phyloP scores from a whole-genome alignment of 176 grass and related monocot species.

The Chrysopogon serrulatus region DNA sequence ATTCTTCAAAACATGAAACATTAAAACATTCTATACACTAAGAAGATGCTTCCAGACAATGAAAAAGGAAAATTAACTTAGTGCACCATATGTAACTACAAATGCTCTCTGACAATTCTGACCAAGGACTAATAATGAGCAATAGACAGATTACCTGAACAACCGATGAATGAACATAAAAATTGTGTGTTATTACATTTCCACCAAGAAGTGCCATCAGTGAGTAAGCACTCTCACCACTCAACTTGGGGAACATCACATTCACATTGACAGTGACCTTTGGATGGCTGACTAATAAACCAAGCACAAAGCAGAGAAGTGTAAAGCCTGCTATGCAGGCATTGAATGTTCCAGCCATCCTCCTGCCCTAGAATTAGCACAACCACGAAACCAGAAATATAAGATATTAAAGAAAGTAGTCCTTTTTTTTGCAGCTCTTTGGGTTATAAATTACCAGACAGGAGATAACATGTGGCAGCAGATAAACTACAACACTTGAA shows the following conservation, averaged over 20 bases:
- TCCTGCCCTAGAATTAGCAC: slow-evolving; percentile 38
- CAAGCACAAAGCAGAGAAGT: slow-evolving; percentile 66
- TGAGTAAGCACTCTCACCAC: no score
- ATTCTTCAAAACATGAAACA: background rate
- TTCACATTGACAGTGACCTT: no score
- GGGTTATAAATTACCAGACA: slow-evolving; percentile 41
- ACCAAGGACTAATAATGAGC: background rate
- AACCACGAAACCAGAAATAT: slow-evolving; percentile 13
- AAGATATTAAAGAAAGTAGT: background rate
- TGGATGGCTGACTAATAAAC: no score
- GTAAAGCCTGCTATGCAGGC: slow-evolving; percentile 49
- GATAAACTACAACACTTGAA: no score
- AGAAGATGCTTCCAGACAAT: background rate
- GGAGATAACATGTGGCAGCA: no score
- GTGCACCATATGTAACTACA: background rate
- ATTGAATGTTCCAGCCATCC: slow-evolving; percentile 36
- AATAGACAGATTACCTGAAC: slow-evolving; percentile 39
- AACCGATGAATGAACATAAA: slow-evolving; percentile 74
- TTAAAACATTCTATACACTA: background rate
- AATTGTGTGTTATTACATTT: no score
- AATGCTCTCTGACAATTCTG: background rate
- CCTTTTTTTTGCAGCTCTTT: background rate
- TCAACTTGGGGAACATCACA: no score
- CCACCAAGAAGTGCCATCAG: no score
- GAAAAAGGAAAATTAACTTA: background rate